Evolutionary conservation across 495 filamentous ascomycete genomes (phyloP), one percentile per base, ranked within the genome.

Genomic region (Podospora fimiseda): DNA sequence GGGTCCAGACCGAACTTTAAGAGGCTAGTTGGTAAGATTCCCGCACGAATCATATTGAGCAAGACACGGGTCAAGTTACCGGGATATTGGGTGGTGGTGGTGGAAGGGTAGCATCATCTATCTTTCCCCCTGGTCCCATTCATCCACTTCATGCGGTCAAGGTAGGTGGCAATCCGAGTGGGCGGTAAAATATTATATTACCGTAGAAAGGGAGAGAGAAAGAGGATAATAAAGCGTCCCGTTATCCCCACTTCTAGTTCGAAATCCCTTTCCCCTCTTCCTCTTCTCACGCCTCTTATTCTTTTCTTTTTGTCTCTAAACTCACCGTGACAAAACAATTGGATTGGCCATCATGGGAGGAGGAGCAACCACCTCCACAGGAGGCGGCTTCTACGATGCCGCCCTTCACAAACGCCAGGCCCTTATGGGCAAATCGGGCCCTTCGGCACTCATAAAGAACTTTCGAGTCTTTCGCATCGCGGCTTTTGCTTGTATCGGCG

Each of bases 401-500:
- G 85, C 86, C 50, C 69, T 88, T 19, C 69, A 74, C 46, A 79
- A 83, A 55, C 83, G 85, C 53, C 73, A 84, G 67, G 74, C 71
- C 33, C 77, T 89, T 52, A 80, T 81, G 65, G 83, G 83, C 48
- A 72, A 71, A 22, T 79, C 80, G 46, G 86, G 87, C 1, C 82
- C 84, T 7, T 61, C 70, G 59, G 85, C 84, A 14, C 66, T 89
- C 52, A 57, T 87, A 5, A 82, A 82, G 67, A 89, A 89, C 62
- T 74, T 79, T 52, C 80, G 76, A 36, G 87, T 89, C 36, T 87
- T 88, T 63, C 74, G 81, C 43, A 81, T 89, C 55, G 84, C 85
- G 4, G 73, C 80, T 63, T 90, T 91, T 65, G 88, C 88, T 21
- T 89, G 85, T 45, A 78, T 92, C 18, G 88, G 89, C 54, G 87